phyloP scores from a whole-genome alignment of 805 yeast genomes.

The Kregervanrija delftensis region DNA sequence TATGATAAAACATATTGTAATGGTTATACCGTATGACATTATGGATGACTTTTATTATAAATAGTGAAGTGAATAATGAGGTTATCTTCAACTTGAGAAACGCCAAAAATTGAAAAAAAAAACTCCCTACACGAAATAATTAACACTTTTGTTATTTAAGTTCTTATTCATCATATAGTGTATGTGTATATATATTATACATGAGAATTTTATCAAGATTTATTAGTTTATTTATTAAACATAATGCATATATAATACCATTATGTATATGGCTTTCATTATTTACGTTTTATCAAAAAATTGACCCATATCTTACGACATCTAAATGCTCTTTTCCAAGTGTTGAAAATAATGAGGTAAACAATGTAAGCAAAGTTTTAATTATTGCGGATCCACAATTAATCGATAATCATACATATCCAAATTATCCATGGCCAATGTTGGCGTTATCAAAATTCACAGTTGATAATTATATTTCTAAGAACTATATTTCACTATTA shows the following conservation, averaged over 20 bases:
- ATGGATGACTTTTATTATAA: too few relatives aligned
- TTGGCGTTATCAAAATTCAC: conserved; percentile 50
- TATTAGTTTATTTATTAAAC: too few relatives aligned
- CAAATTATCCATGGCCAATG: conserved; percentile 50
- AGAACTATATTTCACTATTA: conserved; percentile 65
- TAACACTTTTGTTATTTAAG: too few relatives aligned
- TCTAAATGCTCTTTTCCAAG: conserved; percentile 11
- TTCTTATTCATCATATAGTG: too few relatives aligned
- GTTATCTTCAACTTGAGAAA: too few relatives aligned
- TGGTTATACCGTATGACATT: too few relatives aligned
- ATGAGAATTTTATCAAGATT: too few relatives aligned
- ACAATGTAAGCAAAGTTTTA: conserved; percentile 7
- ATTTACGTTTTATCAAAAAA: conserved; percentile 10
- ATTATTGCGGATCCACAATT: conserved; percentile 94
- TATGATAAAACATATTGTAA: neutral
- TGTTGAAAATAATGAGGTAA: neutral
- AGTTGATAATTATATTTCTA: conserved; percentile 71
- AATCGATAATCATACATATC: conserved; percentile 82
- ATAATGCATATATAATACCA: neutral
- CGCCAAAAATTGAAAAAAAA: too few relatives aligned
- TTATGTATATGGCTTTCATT: conserved; percentile 8
- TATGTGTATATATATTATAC: too few relatives aligned
- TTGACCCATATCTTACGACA: conserved; percentile 9
- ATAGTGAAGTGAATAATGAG: too few relatives aligned
- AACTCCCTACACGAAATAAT: too few relatives aligned